A percentile compares a stretch with the other conserved stretches of the same genome.
Conservation (phyloP, 768 basidiomycete genomes). For the Lactarius sanguifluus region DNA sequence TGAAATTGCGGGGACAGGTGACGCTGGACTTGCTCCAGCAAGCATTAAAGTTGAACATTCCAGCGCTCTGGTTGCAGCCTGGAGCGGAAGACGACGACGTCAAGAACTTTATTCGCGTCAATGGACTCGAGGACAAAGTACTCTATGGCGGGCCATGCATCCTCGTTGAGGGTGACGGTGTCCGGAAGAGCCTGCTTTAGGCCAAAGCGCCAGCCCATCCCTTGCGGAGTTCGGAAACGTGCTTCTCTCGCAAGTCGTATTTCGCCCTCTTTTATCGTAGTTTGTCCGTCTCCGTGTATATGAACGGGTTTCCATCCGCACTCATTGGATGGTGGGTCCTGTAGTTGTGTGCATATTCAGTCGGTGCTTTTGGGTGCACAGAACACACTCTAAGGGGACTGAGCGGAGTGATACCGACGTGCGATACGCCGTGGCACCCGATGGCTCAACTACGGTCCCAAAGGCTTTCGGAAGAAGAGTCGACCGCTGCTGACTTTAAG, state of each 20-base stretch:
- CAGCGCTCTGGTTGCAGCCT: constrained; percentile 86
- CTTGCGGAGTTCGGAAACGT: no score
- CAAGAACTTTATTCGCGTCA: constrained; percentile 60
- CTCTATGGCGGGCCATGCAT: constrained; percentile 84
- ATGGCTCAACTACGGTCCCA: not conserved
- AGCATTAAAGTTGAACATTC: constrained; percentile 68
- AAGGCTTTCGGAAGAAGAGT: not conserved
- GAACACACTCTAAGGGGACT: not conserved
- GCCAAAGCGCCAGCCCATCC: not conserved
- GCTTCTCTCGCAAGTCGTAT: not conserved
- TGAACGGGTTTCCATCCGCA: not conserved
- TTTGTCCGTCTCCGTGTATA: not conserved
- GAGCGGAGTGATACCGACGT: not conserved
- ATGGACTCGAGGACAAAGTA: constrained; percentile 63
- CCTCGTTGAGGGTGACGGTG: constrained; percentile 69
- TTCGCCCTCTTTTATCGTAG: not conserved
- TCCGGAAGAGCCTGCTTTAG: constrained; percentile 34
- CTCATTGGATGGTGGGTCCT: not conserved
- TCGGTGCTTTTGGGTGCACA: not conserved
- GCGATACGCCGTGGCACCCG: not conserved
- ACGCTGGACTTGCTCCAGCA: constrained; percentile 66
- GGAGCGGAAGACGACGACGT: constrained; percentile 76
- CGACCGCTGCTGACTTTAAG: not conserved
- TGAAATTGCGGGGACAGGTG: constrained; percentile 45
- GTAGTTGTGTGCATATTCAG: not conserved